A percentile compares a stretch with the other conserved stretches of the same genome.
Evolutionary conservation across 129 eudicot genomes (phyloP).

Genomic region (Gnaphalium uliginosum): DNA sequence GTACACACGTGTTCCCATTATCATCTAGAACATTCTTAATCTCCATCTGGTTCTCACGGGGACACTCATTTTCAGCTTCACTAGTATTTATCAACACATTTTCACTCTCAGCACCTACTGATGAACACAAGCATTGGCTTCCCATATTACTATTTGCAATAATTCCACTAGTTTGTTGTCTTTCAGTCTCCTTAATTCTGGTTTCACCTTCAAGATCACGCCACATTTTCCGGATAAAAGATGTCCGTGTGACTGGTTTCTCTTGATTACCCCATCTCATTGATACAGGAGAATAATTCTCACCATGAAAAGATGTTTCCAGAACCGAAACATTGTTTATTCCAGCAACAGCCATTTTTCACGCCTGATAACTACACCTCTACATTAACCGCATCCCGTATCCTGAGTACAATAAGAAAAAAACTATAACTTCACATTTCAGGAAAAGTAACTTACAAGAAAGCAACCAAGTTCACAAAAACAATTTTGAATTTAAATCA

Average conservation of each 20-base stretch:
- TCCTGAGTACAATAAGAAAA: slow-evolving; percentile 12
- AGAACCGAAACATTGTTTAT: slow-evolving; percentile 54
- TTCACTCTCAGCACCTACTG: slow-evolving; percentile 30
- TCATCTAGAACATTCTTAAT: slow-evolving; percentile 47
- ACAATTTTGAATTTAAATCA: background rate
- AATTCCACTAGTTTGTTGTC: slow-evolving; percentile 29
- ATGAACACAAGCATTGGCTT: slow-evolving; percentile 32
- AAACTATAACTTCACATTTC: background rate
- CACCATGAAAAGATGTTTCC: slow-evolving; percentile 44
- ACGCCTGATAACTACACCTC: slow-evolving; percentile 17
- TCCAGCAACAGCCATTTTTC: slow-evolving; percentile 74
- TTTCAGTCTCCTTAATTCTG: slow-evolving; percentile 32
- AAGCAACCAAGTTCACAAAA: background rate
- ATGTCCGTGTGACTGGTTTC: slow-evolving; percentile 55
- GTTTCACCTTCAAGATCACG: slow-evolving; percentile 75
- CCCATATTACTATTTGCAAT: slow-evolving; percentile 10
- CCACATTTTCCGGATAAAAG: slow-evolving; percentile 80
- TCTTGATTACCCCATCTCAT: slow-evolving; percentile 45
- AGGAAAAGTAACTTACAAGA: background rate
- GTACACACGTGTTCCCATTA: slow-evolving; percentile 39
- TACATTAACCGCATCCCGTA: slow-evolving; percentile 15
- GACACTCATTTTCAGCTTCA: slow-evolving; percentile 47
- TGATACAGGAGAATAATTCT: slow-evolving; percentile 49
- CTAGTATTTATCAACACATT: slow-evolving; percentile 36
- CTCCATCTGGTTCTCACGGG: slow-evolving; percentile 26